These are phyloP conservation scores for Pugionium cornutum DNA, from an alignment of 345 rosid species.

Conservation along the genomic window DNA sequence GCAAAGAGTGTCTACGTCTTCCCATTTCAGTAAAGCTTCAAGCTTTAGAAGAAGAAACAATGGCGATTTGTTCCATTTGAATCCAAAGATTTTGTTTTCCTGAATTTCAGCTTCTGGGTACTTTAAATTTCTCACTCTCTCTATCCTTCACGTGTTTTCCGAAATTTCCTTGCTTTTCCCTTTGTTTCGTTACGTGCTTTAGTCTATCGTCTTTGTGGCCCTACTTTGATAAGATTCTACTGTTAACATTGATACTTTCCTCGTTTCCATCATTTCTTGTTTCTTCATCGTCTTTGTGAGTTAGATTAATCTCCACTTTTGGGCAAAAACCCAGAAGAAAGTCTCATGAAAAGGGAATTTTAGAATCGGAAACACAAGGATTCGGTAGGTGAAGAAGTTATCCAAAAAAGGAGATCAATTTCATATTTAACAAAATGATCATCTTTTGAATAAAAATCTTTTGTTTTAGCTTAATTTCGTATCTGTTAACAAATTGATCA, in stretches of 20 bases:
- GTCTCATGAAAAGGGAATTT: too few relatives aligned
- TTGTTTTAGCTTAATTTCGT: background rate
- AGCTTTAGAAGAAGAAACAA: slow-evolving; percentile 15
- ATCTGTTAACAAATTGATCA: slow-evolving; percentile 14
- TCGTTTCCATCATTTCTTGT: slow-evolving; percentile 18
- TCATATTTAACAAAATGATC: slow-evolving; percentile 7
- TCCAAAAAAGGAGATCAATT: background rate
- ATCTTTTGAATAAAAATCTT: slow-evolving; percentile 8
- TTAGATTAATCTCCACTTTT: background rate
- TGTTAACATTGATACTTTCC: slow-evolving; percentile 20
- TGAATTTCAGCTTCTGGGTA: slow-evolving; percentile 45
- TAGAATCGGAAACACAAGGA: too few relatives aligned
- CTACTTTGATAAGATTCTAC: slow-evolving; percentile 8
- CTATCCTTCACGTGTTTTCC: slow-evolving; percentile 19
- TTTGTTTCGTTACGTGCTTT: background rate
- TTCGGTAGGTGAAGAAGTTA: background rate
- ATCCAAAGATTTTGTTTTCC: background rate
- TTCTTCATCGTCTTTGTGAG: background rate
- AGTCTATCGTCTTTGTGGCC: background rate
- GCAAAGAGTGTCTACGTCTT: slow-evolving; percentile 7
- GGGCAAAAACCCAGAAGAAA: background rate
- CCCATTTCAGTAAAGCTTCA: slow-evolving; percentile 30
- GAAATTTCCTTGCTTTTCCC: slow-evolving; percentile 21
- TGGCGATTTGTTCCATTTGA: slow-evolving; percentile 20
- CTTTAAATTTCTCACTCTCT: slow-evolving; percentile 22